phyloP scores from a whole-genome alignment of 139 green algal species.

The Volvox africanus region DNA sequence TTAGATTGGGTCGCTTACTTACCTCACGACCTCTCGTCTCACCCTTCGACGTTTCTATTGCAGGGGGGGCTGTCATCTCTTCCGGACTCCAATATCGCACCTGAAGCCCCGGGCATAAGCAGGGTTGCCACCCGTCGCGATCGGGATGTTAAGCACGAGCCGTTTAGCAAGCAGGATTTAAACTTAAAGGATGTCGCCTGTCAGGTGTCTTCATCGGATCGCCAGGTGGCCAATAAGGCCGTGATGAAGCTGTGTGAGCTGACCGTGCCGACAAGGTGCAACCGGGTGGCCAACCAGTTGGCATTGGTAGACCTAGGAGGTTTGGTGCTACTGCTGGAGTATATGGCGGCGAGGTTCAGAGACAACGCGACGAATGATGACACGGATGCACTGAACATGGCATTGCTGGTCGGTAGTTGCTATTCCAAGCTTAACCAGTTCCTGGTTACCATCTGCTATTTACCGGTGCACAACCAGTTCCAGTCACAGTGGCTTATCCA shows the following conservation, averaged over 20 bases:
- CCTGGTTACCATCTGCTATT: background rate
- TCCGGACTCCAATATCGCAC: background rate
- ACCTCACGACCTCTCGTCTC: too few relatives aligned
- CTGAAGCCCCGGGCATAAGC: background rate
- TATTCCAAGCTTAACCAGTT: background rate
- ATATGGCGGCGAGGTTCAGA: background rate
- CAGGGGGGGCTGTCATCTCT: background rate
- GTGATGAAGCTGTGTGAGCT: background rate
- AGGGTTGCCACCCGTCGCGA: background rate
- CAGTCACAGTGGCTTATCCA: background rate
- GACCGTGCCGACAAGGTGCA: background rate
- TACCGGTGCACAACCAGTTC: background rate
- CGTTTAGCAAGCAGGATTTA: background rate
- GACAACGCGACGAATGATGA: background rate
- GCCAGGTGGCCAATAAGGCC: background rate
- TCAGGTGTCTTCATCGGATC: background rate
- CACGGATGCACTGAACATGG: background rate
- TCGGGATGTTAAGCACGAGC: background rate
- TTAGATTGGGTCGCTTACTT: too few relatives aligned
- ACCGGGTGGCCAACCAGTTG: background rate
- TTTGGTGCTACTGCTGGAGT: background rate
- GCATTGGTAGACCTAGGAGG: background rate
- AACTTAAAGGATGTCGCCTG: background rate
- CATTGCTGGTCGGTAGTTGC: slow-evolving; percentile 1
- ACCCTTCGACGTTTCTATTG: background rate